Percentiles rank a stretch among this genome's conserved stretches.
These are phyloP conservation scores for Dovyalis caffra DNA, from an alignment of 345 rosid species.

Conservation along the genomic window DNA sequence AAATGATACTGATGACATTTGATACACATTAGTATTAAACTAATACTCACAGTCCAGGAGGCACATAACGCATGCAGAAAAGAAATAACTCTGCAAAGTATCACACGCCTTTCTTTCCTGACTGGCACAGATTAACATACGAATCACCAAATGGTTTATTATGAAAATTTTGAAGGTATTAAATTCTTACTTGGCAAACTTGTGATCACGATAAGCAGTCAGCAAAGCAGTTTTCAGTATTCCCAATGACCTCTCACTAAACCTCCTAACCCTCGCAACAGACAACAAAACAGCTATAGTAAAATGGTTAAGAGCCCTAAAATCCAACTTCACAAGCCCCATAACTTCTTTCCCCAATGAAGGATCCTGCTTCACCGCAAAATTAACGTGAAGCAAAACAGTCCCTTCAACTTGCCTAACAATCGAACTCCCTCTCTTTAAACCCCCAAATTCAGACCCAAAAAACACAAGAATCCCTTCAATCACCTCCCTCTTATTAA, in stretches of 20 bases:
- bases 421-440: conserved; percentile 41
- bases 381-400: conserved; percentile 78
- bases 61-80: no score
- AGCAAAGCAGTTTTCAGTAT: conserved; percentile 52
- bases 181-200: conserved; percentile 51
- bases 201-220: conserved; percentile 55
- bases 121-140: no score
- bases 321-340: conserved; percentile 55
- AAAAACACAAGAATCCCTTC: conserved; percentile 68
- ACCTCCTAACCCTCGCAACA: conserved; percentile 68
- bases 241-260: conserved; percentile 53
- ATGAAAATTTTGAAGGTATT: background rate
- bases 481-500: conserved; percentile 64
- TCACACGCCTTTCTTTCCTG: no score
- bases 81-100: no score
- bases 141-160: no score
- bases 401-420: conserved; percentile 82
- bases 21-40: no score
- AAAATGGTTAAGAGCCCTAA: conserved; percentile 64
- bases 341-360: conserved; percentile 72
- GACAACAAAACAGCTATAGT: conserved; percentile 63
- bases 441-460: conserved; percentile 44
- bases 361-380: conserved; percentile 90
- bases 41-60: no score
- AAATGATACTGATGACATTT: no score